These are phyloP conservation scores for Aspergillus sp. DNA, from an alignment of 2,329 filamentous ascomycete genomes.

Conservation along the genomic window DNA sequence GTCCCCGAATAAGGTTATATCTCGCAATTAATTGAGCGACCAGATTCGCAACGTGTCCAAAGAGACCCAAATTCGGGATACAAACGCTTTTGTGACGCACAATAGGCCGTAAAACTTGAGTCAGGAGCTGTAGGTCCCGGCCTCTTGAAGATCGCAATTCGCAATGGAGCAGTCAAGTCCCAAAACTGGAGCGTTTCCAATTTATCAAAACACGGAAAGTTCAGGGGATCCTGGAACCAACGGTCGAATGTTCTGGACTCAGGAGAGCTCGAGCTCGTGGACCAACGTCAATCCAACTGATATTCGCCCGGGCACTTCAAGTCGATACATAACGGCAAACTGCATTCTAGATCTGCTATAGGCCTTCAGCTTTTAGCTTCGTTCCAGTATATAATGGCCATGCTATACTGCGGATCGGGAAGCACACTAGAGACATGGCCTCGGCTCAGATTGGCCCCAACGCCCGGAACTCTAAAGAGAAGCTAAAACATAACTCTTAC, in stretches of 20 bases:
- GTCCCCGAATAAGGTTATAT: not conserved
- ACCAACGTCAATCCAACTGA: not conserved
- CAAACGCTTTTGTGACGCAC: not conserved
- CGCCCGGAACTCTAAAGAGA: not conserved
- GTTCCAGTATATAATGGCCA: not conserved
- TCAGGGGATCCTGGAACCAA: constrained; percentile 15
- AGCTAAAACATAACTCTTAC: not conserved
- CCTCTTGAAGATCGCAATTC: constrained; percentile 2
- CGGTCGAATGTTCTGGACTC: constrained; percentile 21
- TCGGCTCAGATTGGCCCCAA: not conserved
- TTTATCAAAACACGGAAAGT: constrained; percentile 1
- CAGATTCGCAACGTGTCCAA: not conserved
- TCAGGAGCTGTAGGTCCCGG: not conserved
- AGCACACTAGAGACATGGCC: not conserved
- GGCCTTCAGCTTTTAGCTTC: not conserved
- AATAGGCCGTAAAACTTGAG: constrained; percentile 1
- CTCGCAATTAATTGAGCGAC: not conserved
- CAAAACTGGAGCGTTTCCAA: not conserved
- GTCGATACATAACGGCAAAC: constrained; percentile 15
- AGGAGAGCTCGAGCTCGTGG: constrained; percentile 2
- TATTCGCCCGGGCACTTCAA: not conserved
- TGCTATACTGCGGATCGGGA: constrained; percentile 1
- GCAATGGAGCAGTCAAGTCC: not conserved
- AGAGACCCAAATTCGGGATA: not conserved
- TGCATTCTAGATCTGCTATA: constrained; percentile 12